Conservation (phyloP, 306 rosid species). For the Albizia julibrissin region DNA sequence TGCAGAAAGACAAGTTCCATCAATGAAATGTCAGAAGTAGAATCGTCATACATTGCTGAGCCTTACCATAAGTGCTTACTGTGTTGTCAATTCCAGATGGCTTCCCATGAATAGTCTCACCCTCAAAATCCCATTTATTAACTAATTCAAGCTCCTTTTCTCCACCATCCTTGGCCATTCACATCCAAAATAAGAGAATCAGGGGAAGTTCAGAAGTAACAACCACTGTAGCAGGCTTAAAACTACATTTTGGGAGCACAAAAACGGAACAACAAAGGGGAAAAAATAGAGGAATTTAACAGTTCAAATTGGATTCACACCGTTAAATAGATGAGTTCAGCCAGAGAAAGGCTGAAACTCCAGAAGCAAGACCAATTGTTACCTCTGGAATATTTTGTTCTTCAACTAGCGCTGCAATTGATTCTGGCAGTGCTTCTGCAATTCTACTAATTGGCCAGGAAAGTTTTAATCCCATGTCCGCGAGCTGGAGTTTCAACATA, state of each 20-base stretch:
- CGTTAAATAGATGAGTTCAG: conserved; percentile 77
- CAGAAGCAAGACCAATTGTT: conserved; percentile 65
- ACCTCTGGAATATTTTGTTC: conserved; percentile 71
- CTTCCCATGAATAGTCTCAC: conserved; percentile 92
- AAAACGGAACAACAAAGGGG: not conserved
- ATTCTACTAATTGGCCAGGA: conserved; percentile 76
- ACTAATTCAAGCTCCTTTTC: conserved; percentile 69
- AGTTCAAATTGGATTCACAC: conserved; percentile 33
- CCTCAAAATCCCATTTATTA: conserved; percentile 96
- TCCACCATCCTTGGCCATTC: conserved; percentile 66
- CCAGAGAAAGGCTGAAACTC: conserved; percentile 89
- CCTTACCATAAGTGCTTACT: conserved; percentile 84
- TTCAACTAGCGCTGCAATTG: conserved; percentile 65
- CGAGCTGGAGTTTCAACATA: conserved; percentile 59
- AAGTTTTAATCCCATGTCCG: conserved; percentile 70
- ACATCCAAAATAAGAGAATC: conserved; percentile 60
- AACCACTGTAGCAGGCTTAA: conserved; percentile 81
- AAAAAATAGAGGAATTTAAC: not conserved
- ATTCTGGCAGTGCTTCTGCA: conserved; percentile 52
- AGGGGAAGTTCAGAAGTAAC: conserved; percentile 85
- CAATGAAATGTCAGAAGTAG: not conserved
- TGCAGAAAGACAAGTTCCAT: conserved; percentile 19
- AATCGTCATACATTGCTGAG: conserved; percentile 15
- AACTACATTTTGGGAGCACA: conserved; percentile 42
- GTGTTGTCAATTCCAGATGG: conserved; percentile 98